phyloP scores from a whole-genome alignment of 805 yeast species.

The Candida nemodendra region DNA sequence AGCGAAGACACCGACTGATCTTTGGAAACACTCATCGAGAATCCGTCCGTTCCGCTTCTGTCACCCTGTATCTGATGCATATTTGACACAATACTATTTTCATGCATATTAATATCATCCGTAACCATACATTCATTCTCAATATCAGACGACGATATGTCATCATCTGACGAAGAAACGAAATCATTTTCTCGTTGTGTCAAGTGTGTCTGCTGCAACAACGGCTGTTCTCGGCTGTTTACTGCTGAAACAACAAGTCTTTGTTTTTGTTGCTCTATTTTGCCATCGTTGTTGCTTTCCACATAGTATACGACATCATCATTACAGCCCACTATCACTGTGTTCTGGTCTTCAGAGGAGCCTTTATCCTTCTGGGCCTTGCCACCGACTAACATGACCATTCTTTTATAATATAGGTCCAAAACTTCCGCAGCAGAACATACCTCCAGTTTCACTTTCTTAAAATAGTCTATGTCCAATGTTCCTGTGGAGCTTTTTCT shows the following conservation, averaged over 20 bases:
- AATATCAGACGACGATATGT: conserved; percentile 4
- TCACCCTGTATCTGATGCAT: not conserved
- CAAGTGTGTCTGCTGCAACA: not conserved
- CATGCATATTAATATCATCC: not conserved
- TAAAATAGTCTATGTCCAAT: conserved; percentile 32
- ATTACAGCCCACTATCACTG: conserved; percentile 30
- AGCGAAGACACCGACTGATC: not conserved
- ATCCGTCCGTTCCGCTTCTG: not conserved
- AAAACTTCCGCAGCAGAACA: conserved; percentile 39
- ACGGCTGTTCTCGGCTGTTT: conserved; percentile 2
- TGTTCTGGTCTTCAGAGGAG: conserved; percentile 10
- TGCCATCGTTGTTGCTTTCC: conserved; percentile 4
- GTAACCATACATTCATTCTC: not conserved
- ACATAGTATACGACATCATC: conserved; percentile 25
- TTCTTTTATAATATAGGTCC: conserved; percentile 47
- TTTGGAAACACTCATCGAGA: not conserved
- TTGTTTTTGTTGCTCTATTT: too few species aligned
- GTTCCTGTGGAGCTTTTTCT: conserved; percentile 27
- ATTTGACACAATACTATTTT: not conserved
- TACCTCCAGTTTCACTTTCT: conserved; percentile 26
- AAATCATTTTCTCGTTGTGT: conserved; percentile 4
- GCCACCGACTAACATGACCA: conserved; percentile 49
- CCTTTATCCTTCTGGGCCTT: conserved; percentile 5
- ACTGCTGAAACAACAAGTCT: not conserved
- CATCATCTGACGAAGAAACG: conserved; percentile 4